phyloP scores from a whole-genome alignment of 495 filamentous ascomycete genomes.

The Lophium mytilinum region DNA sequence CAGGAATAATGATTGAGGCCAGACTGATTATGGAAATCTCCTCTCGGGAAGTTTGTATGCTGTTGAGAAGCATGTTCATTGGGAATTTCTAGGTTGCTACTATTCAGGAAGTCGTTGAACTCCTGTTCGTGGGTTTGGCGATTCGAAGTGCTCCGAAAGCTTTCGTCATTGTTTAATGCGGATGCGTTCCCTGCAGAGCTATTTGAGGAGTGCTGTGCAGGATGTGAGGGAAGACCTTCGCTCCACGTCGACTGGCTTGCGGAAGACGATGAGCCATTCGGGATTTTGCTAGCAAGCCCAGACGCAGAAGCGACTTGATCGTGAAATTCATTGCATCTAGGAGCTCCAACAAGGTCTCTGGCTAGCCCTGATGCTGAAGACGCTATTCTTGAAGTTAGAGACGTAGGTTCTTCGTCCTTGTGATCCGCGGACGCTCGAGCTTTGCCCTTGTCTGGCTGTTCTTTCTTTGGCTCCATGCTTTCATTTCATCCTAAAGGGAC shows the following conservation, averaged over 20 bases:
- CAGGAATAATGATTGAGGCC: not conserved
- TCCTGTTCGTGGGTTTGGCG: not conserved
- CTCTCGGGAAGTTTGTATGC: not conserved
- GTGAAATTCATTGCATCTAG: constrained; percentile 2
- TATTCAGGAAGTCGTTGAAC: not conserved
- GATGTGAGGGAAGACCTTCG: not conserved
- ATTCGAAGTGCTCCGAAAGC: constrained; percentile 3
- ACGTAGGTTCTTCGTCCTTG: constrained; percentile 3
- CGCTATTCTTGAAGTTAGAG: constrained; percentile 14
- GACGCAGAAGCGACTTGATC: not conserved
- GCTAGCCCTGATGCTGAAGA: constrained; percentile 12
- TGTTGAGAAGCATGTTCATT: not conserved
- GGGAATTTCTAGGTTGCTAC: not conserved
- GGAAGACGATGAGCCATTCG: not conserved
- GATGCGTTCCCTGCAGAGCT: not conserved
- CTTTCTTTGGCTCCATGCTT: not conserved
- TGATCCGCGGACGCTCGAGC: not conserved
- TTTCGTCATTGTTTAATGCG: not conserved
- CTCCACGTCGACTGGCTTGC: not conserved
- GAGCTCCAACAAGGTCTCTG: not conserved
- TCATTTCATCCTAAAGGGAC: not conserved
- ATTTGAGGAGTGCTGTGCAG: not conserved
- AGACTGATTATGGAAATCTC: constrained; percentile 1
- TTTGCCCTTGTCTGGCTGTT: not conserved
- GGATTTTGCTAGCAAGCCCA: constrained; percentile 3